Conservation (phyloP, 371 early-diverging fungal species). For the Lichtheimia hyalospora region DNA sequence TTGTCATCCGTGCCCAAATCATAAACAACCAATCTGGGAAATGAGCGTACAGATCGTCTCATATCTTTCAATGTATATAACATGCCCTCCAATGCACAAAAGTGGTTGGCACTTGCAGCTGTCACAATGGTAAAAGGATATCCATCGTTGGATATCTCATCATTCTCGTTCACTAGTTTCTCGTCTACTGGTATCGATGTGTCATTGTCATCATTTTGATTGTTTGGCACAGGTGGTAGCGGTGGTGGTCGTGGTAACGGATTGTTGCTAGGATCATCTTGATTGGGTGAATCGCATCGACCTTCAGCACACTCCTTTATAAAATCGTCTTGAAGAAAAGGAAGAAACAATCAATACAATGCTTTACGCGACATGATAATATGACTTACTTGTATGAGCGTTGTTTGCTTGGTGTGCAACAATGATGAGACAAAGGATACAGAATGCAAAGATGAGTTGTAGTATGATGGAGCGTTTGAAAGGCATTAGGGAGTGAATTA, state of each 20-base stretch:
- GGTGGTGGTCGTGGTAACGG: neutral
- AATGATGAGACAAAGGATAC: constrained; percentile 18
- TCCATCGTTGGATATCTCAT: neutral
- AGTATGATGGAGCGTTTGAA: constrained; percentile 16
- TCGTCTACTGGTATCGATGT: neutral
- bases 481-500: constrained; percentile 12
- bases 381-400: constrained; percentile 1
- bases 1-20: constrained; percentile 39
- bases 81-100: constrained; percentile 51
- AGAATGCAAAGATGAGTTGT: constrained; percentile 19
- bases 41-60: constrained; percentile 14
- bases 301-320: neutral
- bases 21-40: constrained; percentile 48
- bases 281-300: neutral
- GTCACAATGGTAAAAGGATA: constrained; percentile 43
- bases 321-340: neutral
- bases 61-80: constrained; percentile 33
- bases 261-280: neutral
- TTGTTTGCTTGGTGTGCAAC: constrained; percentile 14
- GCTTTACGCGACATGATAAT: neutral
- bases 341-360: neutral
- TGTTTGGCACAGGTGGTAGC: neutral
- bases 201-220: constrained; percentile 1
- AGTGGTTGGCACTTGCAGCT: constrained; percentile 53
- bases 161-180: neutral